Base-by-base conservation (phyloP, 2,329 filamentous ascomycete species). In the Chrysoporthe deuterocubensis region DNA sequence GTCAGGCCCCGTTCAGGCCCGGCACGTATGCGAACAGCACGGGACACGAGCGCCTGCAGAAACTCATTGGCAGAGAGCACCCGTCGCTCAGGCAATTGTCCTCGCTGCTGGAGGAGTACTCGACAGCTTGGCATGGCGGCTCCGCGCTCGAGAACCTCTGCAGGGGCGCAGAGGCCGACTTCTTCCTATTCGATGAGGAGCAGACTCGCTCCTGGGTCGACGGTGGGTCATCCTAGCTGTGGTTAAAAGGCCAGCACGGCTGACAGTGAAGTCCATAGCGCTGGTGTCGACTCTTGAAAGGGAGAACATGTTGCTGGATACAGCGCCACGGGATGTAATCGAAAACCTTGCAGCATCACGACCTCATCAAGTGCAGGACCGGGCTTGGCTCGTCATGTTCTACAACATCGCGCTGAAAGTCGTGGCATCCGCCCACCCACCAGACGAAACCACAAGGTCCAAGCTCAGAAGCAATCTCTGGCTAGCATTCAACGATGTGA, bases 301-400 rank as follows among this genome's bases (percentile, higher is more conserved):
- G 21, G 63, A 65, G 26, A 58, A 56, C 34, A 54, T 65, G 18
- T 21, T 65, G 32, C 18, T 58, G 6, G 18, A 6, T 16, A 26
- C 50, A 16, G 52, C 57, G 5, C 63, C 63, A 13, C 16, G 52
- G 18, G 63, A 65, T 16, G 52, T 58, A 13, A 2, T 34, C 21
- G 52, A 16, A 13, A n/a, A 59, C 7, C 56, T 65, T 0, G 3
- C 42, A 32, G 52, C 50, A 48, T 65, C 63, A 5, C 50, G 52
- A 11, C 63, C 63, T 2, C 40, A 37, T 18, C 18, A 65, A 8
- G 63, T 65, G 13, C 48, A 32, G 5, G 63, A 65, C 37, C 50
- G 63, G 59, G 50, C 63, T 16, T 65, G 63, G 63, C 63, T 65
- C 18, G 52, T 65, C 50, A 65, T 65, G 63, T 58, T 65, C 50